Conservation (phyloP, 331 rosid genomes). For the Quercus lobata region DNA sequence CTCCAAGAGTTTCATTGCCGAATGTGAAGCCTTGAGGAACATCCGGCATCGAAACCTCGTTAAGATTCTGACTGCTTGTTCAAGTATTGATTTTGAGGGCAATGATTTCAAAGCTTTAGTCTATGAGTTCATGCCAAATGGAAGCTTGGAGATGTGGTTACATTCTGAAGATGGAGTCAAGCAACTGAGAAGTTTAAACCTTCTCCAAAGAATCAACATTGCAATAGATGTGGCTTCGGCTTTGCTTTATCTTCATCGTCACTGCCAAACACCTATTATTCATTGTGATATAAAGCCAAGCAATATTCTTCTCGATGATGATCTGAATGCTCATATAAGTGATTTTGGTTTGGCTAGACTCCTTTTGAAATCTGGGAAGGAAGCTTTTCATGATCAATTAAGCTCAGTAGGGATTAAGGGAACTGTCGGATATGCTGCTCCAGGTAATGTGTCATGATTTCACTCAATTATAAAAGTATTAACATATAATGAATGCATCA, state of each 20-base stretch:
- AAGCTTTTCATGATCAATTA: neutral
- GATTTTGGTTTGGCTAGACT: neutral
- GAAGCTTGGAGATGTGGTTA: neutral
- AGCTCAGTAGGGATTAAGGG: neutral
- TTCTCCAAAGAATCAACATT: neutral
- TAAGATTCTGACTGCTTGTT: neutral
- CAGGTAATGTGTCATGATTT: neutral
- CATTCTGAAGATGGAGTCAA: neutral
- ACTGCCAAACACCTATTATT: neutral
- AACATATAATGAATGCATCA: neutral
- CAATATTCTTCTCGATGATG: neutral
- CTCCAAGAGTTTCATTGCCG: neutral
- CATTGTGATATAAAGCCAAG: neutral
- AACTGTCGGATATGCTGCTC: neutral
- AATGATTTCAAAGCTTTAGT: neutral
- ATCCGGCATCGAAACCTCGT: neutral
- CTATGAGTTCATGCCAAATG: neutral
- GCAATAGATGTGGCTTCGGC: neutral
- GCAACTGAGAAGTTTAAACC: neutral
- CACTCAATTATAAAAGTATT: neutral
- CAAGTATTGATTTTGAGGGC: neutral
- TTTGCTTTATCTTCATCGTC: neutral
- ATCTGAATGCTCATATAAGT: neutral
- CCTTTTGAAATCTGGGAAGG: neutral
- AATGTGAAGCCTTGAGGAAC: neutral